A percentile compares a stretch with the other conserved stretches of the same genome.
These are phyloP conservation scores for Diplocarpon mali DNA, from an alignment of 2,329 filamentous ascomycete genomes.

Conservation along the genomic window DNA sequence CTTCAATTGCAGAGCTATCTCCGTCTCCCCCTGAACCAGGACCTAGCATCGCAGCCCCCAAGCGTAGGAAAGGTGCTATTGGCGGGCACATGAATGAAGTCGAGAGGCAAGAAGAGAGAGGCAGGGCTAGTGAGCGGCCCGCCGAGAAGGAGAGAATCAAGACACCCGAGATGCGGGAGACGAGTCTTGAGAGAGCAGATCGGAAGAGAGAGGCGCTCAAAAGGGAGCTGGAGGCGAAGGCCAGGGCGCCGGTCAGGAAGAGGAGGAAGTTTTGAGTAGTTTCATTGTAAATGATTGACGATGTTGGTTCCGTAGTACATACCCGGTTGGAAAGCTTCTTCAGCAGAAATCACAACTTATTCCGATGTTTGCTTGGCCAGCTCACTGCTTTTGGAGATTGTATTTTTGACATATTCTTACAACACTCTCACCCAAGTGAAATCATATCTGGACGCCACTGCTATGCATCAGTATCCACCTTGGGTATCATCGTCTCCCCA, in stretches of 20 bases:
- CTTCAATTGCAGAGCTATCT: not conserved
- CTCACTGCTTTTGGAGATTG: not conserved
- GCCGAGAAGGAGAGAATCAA: conserved; percentile 9
- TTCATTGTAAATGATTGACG: not conserved
- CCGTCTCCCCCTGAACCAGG: not conserved
- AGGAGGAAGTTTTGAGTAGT: conserved; percentile 26
- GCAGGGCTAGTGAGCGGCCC: not conserved
- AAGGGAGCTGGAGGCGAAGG: conserved; percentile 25
- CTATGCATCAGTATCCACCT: no score
- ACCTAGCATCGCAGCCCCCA: not conserved
- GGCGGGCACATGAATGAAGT: not conserved
- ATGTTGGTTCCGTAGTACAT: not conserved
- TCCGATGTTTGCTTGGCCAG: no score
- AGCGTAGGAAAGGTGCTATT: conserved; percentile 1
- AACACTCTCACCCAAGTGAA: not conserved
- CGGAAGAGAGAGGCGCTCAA: conserved; percentile 23
- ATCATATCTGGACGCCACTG: not conserved
- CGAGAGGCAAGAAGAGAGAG: not conserved
- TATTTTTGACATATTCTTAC: not conserved
- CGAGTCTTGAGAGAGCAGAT: conserved; percentile 24
- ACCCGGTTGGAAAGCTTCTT: not conserved
- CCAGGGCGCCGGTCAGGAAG: conserved; percentile 25
- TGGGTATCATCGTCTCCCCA: conserved; percentile 4
- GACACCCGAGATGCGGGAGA: conserved; percentile 18
- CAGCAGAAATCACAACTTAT: no score